Base-by-base conservation (phyloP, 306 rosid genomes). In the Prunus armeniaca region DNA sequence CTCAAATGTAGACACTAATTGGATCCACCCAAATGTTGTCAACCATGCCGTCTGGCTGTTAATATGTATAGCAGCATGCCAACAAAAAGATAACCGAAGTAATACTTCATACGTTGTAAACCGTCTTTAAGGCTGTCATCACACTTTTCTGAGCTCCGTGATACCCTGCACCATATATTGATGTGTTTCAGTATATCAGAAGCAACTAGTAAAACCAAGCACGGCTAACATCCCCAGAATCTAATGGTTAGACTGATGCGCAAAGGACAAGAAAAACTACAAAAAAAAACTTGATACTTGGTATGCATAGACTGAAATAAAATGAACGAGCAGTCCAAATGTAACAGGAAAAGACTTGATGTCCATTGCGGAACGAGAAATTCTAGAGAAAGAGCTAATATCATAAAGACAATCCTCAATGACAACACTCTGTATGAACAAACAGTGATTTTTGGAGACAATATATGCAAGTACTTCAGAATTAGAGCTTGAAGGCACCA, bases 61-160 rank as follows among this genome's bases (percentile, higher is more conserved):
- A 77, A 79, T 56, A 71, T 54, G 76, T 78, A 76, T 63, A 18
- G 70, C 4, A 61, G 75, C 85, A 81, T 77, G 79, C 69, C 81
- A 60, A 78, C 67, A 67, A 78, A 78, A 64, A 51, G 60, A 74
- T 76, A 75, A 76, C 74, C 76, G 46, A 67, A 45, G 74, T 18
- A 63, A 46, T 9, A 55, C 78, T 79, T 73, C 78, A 67, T 56
- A 41, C 45, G 74, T 74, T 22, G 62, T 61, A 78, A 76, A 69
- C 85, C 82, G 74, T 77, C 75, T 80, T 61, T 82, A 85, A 71
- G 78, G 80, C 80, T 67, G 83, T 82, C 62, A 76, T 81, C 81
- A 80, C 70, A 83, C 80, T 72, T 86, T 76, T 54, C 62, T 18
- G 58, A 56, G 78, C 84, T 78, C 79, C 57, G 61, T 73, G 58